A percentile compares a stretch with the other conserved stretches of the same genome.
Conservation (phyloP, 23 red algal genomes). For the Rhodosorus marinus region DNA sequence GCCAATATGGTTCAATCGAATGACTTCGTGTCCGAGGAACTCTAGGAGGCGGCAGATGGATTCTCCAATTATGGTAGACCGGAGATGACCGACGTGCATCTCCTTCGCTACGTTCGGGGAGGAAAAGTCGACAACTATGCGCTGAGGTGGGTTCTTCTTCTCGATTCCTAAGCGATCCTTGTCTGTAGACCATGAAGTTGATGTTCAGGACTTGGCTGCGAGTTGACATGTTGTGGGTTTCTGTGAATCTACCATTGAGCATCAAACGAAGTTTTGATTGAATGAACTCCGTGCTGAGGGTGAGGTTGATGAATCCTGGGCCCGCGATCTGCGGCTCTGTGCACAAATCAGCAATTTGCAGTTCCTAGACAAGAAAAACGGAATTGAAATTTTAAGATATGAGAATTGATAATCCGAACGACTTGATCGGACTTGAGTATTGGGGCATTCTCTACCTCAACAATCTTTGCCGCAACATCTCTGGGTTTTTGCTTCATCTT, state of each 20-base stretch:
- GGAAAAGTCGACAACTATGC: constrained; percentile 87
- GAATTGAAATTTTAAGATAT: too few relatives aligned
- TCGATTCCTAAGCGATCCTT: constrained; percentile 32
- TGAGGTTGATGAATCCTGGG: constrained; percentile 93
- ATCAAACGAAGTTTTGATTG: constrained; percentile 21
- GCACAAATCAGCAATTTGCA: constrained; percentile 45
- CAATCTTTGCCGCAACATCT: constrained; percentile 63
- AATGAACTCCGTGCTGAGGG: constrained; percentile 53
- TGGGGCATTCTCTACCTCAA: too few relatives aligned
- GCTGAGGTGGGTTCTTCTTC: constrained; percentile 11
- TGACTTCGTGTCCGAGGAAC: constrained; percentile 76
- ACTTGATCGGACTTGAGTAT: too few relatives aligned
- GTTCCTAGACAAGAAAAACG: too few relatives aligned
- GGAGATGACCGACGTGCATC: constrained; percentile 98
- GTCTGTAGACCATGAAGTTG: too few relatives aligned
- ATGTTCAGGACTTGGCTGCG: background rate
- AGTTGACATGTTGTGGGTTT: background rate
- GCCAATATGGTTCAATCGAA: constrained; percentile 92
- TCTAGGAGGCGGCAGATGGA: constrained; percentile 71
- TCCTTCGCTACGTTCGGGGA: constrained; percentile 99
- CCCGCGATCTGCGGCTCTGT: constrained; percentile 49
- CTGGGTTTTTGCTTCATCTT: constrained; percentile 31
- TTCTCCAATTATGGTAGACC: constrained; percentile 97
- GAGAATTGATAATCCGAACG: too few relatives aligned
- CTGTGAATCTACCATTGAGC: constrained; percentile 21